Base-by-base conservation (phyloP, 2,329 filamentous ascomycete species). In the Alternaria brassicae region DNA sequence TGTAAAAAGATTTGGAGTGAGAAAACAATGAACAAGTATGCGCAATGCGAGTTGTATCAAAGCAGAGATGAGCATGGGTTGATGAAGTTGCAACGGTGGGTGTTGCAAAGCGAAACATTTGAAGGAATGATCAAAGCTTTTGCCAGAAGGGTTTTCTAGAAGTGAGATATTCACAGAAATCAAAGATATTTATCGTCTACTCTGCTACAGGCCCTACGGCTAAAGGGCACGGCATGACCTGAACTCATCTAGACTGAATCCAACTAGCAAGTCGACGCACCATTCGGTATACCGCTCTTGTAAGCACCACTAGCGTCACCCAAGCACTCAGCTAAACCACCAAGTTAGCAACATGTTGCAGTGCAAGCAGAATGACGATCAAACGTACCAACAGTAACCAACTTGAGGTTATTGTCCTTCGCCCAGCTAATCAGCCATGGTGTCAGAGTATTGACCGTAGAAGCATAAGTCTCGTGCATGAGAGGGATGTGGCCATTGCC, bases 341-440 rank as follows among this genome's bases (percentile, higher is more conserved):
- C 28, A 3, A 15, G 36, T 70, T 61, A 69, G 63, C 58, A 36
- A 55, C 15, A 62, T 23, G n/a, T 15, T 7, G 13, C 3, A 27
- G 6, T 6, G 9, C 37, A 4, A 44, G 21, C 3, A 28, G n/a
- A 44, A 5, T 40, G 4, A 9, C 10, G 39, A 19, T 15, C 13
- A 4, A 32, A 74, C 72, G 67, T 42, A 74, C 72, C 72, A 44
- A 76, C 73, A 44, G 74, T 77, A 8, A 77, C 74, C 23, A 77
- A 21, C 67, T 75, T 75, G 51, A 77, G 34, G 44, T 72, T 72
- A 23, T 77, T 77, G 42, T 65, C 67, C 66, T 75, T 77, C 0
- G 74, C 74, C 74, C 74, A 76, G 44, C 71, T 76, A 49, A 77
- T 76, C 62, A 77, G 56, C 74, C 74, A 77, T 2, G 74, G 74